Evolutionary conservation across 495 filamentous ascomycete species (phyloP).

Genomic region (Tetracladium marchalianum): DNA sequence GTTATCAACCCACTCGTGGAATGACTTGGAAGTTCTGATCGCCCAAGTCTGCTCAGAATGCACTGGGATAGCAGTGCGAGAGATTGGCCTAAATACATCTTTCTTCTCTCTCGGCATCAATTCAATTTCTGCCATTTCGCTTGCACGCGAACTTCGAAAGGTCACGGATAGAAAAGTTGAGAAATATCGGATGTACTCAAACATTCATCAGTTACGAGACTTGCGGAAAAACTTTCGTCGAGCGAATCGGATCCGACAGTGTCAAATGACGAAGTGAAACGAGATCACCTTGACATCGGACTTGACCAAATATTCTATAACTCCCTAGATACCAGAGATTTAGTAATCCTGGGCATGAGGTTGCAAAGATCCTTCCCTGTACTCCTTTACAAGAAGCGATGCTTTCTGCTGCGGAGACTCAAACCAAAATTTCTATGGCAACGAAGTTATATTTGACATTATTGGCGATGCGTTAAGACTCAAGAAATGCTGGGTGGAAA

Average conservation of each 20-base stretch:
- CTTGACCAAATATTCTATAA: constrained; percentile 30
- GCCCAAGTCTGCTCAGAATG: constrained; percentile 41
- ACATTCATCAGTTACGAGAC: constrained; percentile 45
- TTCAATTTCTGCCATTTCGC: constrained; percentile 67
- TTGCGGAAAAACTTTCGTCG: constrained; percentile 24
- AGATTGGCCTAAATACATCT: constrained; percentile 38
- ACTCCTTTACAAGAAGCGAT: constrained; percentile 78
- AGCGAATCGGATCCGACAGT: neutral
- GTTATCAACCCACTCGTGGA: constrained; percentile 25
- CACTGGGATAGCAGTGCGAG: constrained; percentile 29
- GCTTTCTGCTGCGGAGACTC: constrained; percentile 33
- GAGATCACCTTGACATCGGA: constrained; percentile 7
- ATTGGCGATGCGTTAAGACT: constrained; percentile 30
- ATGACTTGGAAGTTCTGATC: constrained; percentile 29
- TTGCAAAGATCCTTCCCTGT: constrained; percentile 58
- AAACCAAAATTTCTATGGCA: constrained; percentile 36
- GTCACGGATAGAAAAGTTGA: constrained; percentile 33
- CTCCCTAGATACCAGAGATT: constrained; percentile 28
- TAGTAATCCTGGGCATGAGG: constrained; percentile 19
- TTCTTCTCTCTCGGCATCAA: constrained; percentile 64
- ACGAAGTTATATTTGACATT: constrained; percentile 41
- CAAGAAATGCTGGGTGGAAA: constrained; percentile 32
- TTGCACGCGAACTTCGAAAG: constrained; percentile 42
- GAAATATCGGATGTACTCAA: constrained; percentile 55
- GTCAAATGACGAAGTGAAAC: neutral